Evolutionary conservation across 768 basidiomycete genomes (phyloP).

Genomic region (Kwoniella heveanensis): DNA sequence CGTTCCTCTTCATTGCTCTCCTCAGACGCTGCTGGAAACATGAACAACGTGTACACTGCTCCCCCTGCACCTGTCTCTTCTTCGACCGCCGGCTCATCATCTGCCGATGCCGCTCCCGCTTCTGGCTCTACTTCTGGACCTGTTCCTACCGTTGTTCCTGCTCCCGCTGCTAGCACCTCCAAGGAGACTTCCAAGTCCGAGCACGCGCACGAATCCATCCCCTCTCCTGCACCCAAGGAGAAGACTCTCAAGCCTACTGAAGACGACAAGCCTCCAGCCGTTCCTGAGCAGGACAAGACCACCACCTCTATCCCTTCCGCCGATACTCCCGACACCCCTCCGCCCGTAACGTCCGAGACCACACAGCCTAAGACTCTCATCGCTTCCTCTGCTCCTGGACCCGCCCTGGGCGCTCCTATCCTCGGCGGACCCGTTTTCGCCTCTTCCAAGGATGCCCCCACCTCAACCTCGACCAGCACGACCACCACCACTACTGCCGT

Average conservation of each 20-base stretch:
- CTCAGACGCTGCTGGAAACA: conserved; percentile 55
- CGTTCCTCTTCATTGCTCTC: background rate
- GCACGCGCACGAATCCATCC: background rate
- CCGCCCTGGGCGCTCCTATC: conserved; percentile 23
- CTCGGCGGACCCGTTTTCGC: conserved; percentile 19
- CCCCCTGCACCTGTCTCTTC: conserved; percentile 36
- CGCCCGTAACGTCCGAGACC: conserved; percentile 22
- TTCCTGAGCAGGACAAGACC: conserved; percentile 18
- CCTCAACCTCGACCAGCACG: conserved; percentile 5
- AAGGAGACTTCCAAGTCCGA: background rate
- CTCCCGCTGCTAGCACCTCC: background rate
- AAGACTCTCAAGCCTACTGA: conserved; percentile 25
- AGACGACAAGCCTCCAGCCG: conserved; percentile 16
- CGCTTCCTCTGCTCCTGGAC: conserved; percentile 41
- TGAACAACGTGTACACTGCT: conserved; percentile 57
- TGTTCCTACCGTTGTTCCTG: background rate
- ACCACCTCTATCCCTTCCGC: conserved; percentile 18
- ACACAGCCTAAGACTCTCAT: conserved; percentile 38
- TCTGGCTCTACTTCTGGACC: conserved; percentile 9
- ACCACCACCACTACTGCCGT: conserved; percentile 14
- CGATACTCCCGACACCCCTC: conserved; percentile 25
- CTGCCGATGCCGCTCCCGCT: conserved; percentile 2
- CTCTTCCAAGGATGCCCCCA: conserved; percentile 1
- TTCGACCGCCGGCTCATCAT: background rate
- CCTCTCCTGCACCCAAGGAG: conserved; percentile 17